Base-by-base conservation (phyloP, 176 grass and related monocot species). In the Phyllostachys edulis region DNA sequence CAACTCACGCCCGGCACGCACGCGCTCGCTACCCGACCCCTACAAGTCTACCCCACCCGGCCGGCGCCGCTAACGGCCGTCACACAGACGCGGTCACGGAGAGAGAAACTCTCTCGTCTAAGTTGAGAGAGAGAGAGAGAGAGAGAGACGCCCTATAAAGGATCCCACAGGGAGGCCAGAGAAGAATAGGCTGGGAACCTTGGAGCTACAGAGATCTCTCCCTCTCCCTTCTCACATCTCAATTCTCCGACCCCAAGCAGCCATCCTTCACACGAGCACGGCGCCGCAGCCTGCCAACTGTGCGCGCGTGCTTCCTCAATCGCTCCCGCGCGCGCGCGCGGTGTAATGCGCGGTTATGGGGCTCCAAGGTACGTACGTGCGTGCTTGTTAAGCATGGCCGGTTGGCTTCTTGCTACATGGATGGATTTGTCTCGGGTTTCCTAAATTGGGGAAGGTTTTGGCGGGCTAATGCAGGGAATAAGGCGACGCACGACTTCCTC, bases 401-500 rank as follows among this genome's bases (percentile, higher is more conserved):
- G 32, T 2, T 0, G 9, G 1, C 8, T 59, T 0, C 49, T 75
- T n/a, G 23, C 24, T 3, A 17, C 71, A 27, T 66, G 32, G 21
- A 47, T 39, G 47, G 63, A n/a, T 62, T 52, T 51, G 8, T 14
- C 23, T 50, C 42, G 4, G 9, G 38, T 20, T 12, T 11, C 69
- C 29, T 64, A 0, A 41, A 85, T 57, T 10, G 20, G 50, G 9
- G 8, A 38, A 20, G 2, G 20, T 11, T 4, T 4, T 7, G 8
- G 16, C 1, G 7, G 2, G 47, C 47, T 62, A 36, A 16, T 81
- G 79, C 94, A 96, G 94, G 90, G 46, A 88, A 96, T 84, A 90
- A 91, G 85, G 85, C 91, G 59, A 91, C 94, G 64, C 88, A 96
- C 78, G 94, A 96, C 85, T 96, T 96, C 86, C 91, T 96, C 77